Base-by-base conservation (phyloP, 805 yeast species). In the Teunomyces funiuensis region DNA sequence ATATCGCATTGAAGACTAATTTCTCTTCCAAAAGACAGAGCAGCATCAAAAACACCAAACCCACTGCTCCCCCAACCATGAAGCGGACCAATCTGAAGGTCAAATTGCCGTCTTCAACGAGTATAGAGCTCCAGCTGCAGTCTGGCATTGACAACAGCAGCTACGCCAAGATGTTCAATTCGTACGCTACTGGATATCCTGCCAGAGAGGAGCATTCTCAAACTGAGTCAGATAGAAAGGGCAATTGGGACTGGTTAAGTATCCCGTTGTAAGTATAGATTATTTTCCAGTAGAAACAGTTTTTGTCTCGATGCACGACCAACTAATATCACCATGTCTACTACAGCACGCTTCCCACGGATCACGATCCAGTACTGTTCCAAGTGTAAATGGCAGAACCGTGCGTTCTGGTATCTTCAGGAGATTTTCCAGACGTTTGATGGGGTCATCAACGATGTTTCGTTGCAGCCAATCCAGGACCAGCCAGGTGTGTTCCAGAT, bases 391-490 rank as follows among this genome's bases (percentile, higher is more conserved):
- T 88, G 97, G 97, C 85, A 85, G 52, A 74, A 87, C 36, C 67
- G 97, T 9, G 95, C 96, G 2, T 75, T 87, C 0, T 89, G 96
- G 96, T 87, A 87, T 51, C 67, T 80, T 23, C 96, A 86, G 57
- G 97, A 88, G 60, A 66, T 89, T 1, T 63, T 88, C n/a, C 88
- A 85, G 54, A 89, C 97, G 0, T 89, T 88, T 60, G 82, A 81
- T 76, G 57, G 54, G 72, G 28, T 95, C 80, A 27, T 50, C 19
- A 50, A 58, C 6, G 62, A 58, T 18, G 47, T 58, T 9, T 45
- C 61, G 13, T 47, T 58, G 22, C 52, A 54, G 14, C 63, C 63
- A 10, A 43, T 51, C 15, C 44, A 43, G 23, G 59, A 55, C 37
- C 51, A 49, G 27, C 60, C 60, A 2, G 63, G 63, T 2, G 36